Conservation (phyloP, 1,139 yeast genomes). For the Zygosaccharomyces pseudobailii region DNA sequence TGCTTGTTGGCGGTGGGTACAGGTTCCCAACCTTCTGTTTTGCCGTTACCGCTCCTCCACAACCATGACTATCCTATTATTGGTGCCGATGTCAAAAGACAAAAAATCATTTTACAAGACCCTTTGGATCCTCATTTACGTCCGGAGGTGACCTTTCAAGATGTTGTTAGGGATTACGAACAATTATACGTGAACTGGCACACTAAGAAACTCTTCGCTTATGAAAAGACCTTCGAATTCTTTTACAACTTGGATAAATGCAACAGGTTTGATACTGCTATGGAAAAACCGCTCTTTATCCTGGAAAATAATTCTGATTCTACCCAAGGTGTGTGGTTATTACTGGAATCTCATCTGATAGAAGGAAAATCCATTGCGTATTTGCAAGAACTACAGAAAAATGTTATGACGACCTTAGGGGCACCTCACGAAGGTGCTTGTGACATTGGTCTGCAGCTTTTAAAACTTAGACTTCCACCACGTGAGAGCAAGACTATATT, state of each 20-base stretch:
- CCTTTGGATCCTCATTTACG: conserved; percentile 44
- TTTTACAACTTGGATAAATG: conserved; percentile 29
- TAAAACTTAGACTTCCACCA: conserved; percentile 28
- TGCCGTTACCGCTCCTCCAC: conserved; percentile 37
- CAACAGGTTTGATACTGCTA: conserved; percentile 23
- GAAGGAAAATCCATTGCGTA: conserved; percentile 12
- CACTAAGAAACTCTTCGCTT: conserved; percentile 36
- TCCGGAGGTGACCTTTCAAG: conserved; percentile 32
- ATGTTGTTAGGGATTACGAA: conserved; percentile 45
- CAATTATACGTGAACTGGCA: conserved; percentile 70
- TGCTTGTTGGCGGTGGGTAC: conserved; percentile 65
- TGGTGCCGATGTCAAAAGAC: conserved; percentile 33
- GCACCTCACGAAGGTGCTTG: conserved; percentile 24
- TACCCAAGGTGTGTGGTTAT: conserved; percentile 43
- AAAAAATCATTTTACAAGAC: conserved; percentile 43
- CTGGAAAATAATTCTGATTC: conserved; percentile 37
- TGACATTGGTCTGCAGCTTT: conserved; percentile 34
- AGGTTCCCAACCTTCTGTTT: conserved; percentile 38
- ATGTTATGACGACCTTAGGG: conserved; percentile 3
- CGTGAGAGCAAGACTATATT: conserved; percentile 13
- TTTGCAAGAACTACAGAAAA: conserved; percentile 24
- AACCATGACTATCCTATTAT: conserved; percentile 68
- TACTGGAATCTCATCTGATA: conserved; percentile 40
- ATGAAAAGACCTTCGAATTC: conserved; percentile 36
- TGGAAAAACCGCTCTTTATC: conserved; percentile 47